Evolutionary conservation across 495 filamentous ascomycete species (phyloP).

Genomic region (Penicillium goetzii): DNA sequence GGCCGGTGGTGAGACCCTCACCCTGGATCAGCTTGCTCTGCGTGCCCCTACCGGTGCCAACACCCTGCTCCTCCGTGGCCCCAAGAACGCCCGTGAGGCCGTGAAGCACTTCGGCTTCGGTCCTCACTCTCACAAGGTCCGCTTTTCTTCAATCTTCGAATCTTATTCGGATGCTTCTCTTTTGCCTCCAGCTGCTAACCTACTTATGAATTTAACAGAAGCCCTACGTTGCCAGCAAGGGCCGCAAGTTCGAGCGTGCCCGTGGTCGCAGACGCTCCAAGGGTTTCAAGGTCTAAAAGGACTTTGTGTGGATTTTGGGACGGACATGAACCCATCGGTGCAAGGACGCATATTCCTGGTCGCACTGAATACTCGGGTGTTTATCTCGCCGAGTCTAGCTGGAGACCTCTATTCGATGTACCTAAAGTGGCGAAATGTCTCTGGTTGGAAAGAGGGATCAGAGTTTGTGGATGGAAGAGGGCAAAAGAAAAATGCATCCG

Average conservation of each 20-base stretch:
- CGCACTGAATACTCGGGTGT: constrained; percentile 23
- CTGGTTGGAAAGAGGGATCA: constrained; percentile 30
- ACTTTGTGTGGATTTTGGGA: constrained; percentile 23
- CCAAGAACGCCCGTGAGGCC: constrained; percentile 96
- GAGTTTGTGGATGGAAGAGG: constrained; percentile 32
- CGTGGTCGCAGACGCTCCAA: constrained; percentile 95
- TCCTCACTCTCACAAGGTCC: constrained; percentile 93
- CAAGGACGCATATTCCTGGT: constrained; percentile 18
- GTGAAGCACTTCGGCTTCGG: constrained; percentile 99
- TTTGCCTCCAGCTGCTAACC: not conserved
- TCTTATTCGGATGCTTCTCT: not conserved
- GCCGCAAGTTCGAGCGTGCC: constrained; percentile 97
- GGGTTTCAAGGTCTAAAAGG: constrained; percentile 95
- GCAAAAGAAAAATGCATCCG: constrained; percentile 42
- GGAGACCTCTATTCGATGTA: constrained; percentile 34
- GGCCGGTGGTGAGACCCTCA: constrained; percentile 91
- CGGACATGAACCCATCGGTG: constrained; percentile 19
- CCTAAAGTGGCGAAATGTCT: constrained; percentile 30
- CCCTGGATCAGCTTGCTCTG: constrained; percentile 93
- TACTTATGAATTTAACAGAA: constrained; percentile 57
- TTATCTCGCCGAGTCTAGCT: constrained; percentile 26
- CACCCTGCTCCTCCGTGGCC: constrained; percentile 91
- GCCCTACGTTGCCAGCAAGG: constrained; percentile 96
- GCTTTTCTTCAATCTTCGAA: no score
- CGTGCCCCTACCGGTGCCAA: constrained; percentile 91